Evolutionary conservation across 2,329 filamentous ascomycete species (phyloP).

Genomic region (Diaporthe ilicicola): DNA sequence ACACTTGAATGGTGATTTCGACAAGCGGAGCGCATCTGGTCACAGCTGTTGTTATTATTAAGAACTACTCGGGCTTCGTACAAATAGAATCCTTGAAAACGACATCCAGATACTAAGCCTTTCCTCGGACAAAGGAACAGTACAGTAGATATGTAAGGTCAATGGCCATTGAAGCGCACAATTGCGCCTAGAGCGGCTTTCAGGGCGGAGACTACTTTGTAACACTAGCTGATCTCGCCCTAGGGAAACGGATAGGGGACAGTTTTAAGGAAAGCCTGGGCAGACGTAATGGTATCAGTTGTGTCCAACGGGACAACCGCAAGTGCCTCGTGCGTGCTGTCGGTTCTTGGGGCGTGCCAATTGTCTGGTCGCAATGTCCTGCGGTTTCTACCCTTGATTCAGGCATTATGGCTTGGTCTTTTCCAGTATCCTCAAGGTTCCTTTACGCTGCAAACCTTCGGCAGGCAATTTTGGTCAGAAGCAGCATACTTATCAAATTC

Average conservation of each 20-base stretch:
- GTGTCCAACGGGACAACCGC: not conserved
- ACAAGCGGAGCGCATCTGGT: too few relatives aligned
- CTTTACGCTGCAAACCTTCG: not conserved
- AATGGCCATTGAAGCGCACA: not conserved
- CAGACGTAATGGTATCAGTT: constrained; percentile 22
- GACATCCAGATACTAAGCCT: not conserved
- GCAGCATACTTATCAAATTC: not conserved
- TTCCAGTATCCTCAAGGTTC: not conserved
- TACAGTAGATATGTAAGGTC: not conserved
- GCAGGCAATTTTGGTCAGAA: not conserved
- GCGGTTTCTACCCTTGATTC: not conserved
- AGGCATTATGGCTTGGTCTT: not conserved
- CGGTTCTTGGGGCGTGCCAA: not conserved
- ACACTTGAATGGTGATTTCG: too few relatives aligned
- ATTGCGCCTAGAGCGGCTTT: not conserved
- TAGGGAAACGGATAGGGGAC: not conserved
- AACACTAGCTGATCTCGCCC: constrained; percentile 1
- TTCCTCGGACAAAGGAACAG: not conserved
- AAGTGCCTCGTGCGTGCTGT: not conserved
- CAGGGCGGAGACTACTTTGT: not conserved
- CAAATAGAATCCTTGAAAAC: too few relatives aligned
- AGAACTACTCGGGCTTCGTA: too few relatives aligned
- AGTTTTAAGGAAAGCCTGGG: constrained; percentile 10
- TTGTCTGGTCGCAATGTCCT: not conserved
- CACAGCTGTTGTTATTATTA: too few relatives aligned